A percentile compares a stretch with the other conserved stretches of the same genome.
phyloP scores from a whole-genome alignment of 2,329 filamentous ascomycete genomes.

The Gaeumannomyces tritici region DNA sequence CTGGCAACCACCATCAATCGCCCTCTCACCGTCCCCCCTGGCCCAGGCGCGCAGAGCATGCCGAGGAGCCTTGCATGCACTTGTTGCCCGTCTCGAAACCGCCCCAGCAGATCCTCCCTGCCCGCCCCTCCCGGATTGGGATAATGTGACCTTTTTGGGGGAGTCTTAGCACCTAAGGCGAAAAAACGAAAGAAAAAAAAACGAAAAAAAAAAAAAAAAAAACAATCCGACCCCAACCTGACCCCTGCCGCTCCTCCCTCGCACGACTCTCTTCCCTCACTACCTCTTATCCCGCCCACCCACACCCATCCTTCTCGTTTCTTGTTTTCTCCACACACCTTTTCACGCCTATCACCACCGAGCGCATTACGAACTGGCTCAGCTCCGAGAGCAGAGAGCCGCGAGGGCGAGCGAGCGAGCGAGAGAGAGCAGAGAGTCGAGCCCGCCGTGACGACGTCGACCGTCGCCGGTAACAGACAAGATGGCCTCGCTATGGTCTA shows the following conservation, averaged over 20 bases:
- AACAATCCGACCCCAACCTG: slow-evolving; percentile 12
- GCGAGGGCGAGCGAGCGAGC: not conserved
- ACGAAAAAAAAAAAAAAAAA: no score
- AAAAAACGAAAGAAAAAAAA: no score
- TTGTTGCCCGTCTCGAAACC: slow-evolving; percentile 19
- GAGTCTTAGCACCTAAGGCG: no score
- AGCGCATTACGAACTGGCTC: not conserved
- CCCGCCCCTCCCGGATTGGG: slow-evolving; percentile 10
- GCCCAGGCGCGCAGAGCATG: no score
- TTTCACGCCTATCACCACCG: not conserved
- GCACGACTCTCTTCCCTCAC: slow-evolving; percentile 7
- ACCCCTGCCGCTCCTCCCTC: slow-evolving; percentile 1
- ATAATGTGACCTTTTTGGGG: slow-evolving; percentile 14
- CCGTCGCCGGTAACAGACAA: slow-evolving; percentile 19
- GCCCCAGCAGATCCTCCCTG: slow-evolving; percentile 8
- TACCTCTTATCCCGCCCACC: slow-evolving; percentile 5
- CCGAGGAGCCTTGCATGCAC: slow-evolving; percentile 11
- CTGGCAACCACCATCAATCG: no score
- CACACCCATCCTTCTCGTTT: slow-evolving; percentile 6
- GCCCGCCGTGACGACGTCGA: slow-evolving; percentile 23
- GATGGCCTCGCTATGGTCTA: not conserved
- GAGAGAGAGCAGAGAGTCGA: not conserved
- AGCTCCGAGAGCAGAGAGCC: not conserved
- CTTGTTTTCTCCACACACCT: not conserved
- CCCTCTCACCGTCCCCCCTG: no score